Base-by-base conservation (phyloP, 306 rosid species). In the Fragaria vesca region DNA sequence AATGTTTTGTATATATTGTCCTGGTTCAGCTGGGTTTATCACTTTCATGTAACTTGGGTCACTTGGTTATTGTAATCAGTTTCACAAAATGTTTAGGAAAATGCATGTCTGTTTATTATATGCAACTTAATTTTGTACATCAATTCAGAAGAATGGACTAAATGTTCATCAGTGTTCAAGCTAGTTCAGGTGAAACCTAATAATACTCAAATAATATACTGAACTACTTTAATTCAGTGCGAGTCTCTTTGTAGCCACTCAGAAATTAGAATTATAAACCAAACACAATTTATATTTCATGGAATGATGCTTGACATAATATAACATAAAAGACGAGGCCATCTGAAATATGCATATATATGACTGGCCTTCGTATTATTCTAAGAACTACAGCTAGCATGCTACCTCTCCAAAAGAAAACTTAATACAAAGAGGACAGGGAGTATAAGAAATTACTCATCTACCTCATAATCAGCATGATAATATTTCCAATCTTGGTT, bases 311-410 rank as follows among this genome's bases (percentile, higher is more conserved):
- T 57, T 57, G 9, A 10, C 30, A 28, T 32, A 30, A 12, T 5
- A 32, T 32, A 62, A 30, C 68, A 63, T 32, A 32, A 7, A 9
- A 7, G 69, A 63, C 24, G 16, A 63, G 69, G 21, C 69, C 69
- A 18, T 32, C 69, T 16, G 30, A 32, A 6, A 63, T 16, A 6
- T 42, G 43, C 67, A 28, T 62, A 32, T 63, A 15, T 32, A 10
- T 62, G 36, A 32, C 18, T 63, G 69, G 43, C 45, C 69, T 55
- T 32, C 69, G 17, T 15, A 63, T 63, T 63, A 63, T 63, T 63
- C 69, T 6, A 32, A 43, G 47, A 43, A 43, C 47, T 43, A 43
- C 12, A 43, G 21, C 69, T 7, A 60, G 11, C 24, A 21, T 57
- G 13, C 62, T 57, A 57, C 69, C 12, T 16, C 3, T 63, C 21